phyloP scores from a whole-genome alignment of 371 early-diverging fungal species.

The Mucor indicus region DNA sequence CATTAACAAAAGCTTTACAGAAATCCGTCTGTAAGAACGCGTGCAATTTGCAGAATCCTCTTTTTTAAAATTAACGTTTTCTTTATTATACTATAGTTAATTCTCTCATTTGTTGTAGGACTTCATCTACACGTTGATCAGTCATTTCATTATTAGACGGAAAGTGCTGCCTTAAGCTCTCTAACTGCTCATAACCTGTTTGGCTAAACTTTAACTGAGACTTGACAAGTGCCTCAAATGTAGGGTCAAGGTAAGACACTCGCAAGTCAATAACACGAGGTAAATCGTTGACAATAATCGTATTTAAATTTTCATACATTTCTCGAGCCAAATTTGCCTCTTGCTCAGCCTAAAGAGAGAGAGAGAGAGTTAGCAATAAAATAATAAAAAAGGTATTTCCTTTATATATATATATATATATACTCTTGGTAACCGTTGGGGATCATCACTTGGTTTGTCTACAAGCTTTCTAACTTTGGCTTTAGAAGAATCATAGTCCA shows the following conservation, averaged over 20 bases:
- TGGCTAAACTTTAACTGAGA: conserved; percentile 78
- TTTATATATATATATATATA: background rate
- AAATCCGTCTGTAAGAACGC: too few relatives aligned
- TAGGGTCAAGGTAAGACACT: conserved; percentile 87
- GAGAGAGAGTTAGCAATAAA: background rate
- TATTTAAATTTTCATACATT: conserved; percentile 77
- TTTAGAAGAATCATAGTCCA: conserved; percentile 84
- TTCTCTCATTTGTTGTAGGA: conserved; percentile 82
- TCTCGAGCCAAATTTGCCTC: conserved; percentile 69
- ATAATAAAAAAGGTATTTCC: too few relatives aligned
- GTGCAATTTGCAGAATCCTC: too few relatives aligned
- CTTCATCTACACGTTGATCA: conserved; percentile 67
- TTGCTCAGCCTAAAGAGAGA: conserved; percentile 54
- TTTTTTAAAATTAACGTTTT: too few relatives aligned
- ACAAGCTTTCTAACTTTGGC: conserved; percentile 75
- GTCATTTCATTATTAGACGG: conserved; percentile 40
- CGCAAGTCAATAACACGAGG: conserved; percentile 84
- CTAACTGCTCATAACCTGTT: conserved; percentile 66
- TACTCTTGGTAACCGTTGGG: conserved; percentile 61
- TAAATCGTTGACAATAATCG: conserved; percentile 77
- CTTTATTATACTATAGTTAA: too few relatives aligned
- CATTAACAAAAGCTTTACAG: too few relatives aligned
- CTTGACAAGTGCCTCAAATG: conserved; percentile 90
- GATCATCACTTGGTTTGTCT: conserved; percentile 80
- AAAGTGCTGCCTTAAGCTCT: conserved; percentile 34